Evolutionary conservation across 257 asterid species (phyloP), one percentile per base, ranked within the genome.

Genomic region (Henckelia pumila): DNA sequence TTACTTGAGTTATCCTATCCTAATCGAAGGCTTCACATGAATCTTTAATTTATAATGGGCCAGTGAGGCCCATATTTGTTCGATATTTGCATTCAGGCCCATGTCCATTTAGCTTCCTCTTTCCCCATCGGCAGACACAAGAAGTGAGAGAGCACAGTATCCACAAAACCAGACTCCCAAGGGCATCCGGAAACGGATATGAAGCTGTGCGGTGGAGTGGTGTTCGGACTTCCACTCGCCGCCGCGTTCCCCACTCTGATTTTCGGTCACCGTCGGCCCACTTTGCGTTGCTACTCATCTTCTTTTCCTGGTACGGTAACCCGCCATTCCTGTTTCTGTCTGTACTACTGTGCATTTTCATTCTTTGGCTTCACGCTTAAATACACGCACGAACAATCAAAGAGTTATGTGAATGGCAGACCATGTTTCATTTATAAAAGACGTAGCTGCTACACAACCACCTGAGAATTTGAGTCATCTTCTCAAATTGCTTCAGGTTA

Each of bases 391-490:
- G 13, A 40, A 60, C 37, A 35, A 26, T 30, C 47, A 59, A 49
- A 21, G 23, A 44, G 20, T 73, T 56, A 17, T 64, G 73, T 63
- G 23, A 50, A 56, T 64, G 71, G 61, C 83, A 90, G 97, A 86
- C 64, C 97, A 93, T 73, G 81, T 74, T 21, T 76, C 86, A 8
- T 93, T 88, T 73, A 86, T 90, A 40, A 86, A 82, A 77, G 92
- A 88, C 68, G 88, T 91, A 13, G 96, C 96, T 50, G 89, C 81
- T 56, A 68, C 88, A 35, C 79, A 88, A 63, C 95, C 97, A 17
- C 99, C 99, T 8, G 84, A 83, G 83, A 87, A 88, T 80, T 84
- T 93, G 95, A 84, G 75, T 66, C 79, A 83, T 80, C 96, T 93
- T 23, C 84, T 93, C 73, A 84, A 73, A 73, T 78, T 93, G 75